Percentiles rank a stretch among this genome's conserved stretches.
These are phyloP conservation scores for Fusarium staphyleae DNA, from an alignment of 2,329 filamentous ascomycete genomes.

Conservation along the genomic window DNA sequence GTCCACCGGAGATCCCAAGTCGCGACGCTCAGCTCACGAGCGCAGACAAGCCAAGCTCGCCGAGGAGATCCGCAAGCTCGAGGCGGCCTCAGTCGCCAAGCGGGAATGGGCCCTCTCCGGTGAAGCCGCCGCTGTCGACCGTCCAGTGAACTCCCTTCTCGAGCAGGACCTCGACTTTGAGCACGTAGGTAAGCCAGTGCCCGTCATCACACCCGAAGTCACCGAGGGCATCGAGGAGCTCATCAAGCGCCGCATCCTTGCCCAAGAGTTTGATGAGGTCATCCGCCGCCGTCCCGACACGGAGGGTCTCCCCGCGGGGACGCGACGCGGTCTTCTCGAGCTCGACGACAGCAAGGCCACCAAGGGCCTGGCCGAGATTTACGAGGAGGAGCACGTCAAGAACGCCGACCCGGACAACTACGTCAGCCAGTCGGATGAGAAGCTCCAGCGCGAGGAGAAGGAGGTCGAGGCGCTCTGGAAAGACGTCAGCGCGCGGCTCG, in stretches of 20 bases:
- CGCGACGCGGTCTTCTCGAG: conserved; percentile 76
- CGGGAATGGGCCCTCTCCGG: conserved; percentile 90
- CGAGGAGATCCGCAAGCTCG: conserved; percentile 89
- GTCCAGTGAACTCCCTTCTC: conserved; percentile 89
- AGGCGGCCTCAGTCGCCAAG: conserved; percentile 87
- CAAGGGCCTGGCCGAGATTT: conserved; percentile 88
- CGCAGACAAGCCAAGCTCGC: conserved; percentile 83
- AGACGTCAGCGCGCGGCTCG: conserved; percentile 79
- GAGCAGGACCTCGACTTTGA: conserved; percentile 97
- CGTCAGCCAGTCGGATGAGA: conserved; percentile 82
- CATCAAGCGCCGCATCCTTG: conserved; percentile 91
- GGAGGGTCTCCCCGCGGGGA: conserved; percentile 64
- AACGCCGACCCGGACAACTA: conserved; percentile 78
- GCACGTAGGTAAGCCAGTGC: conserved; percentile 90
- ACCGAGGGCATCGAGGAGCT: conserved; percentile 91
- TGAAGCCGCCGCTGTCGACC: conserved; percentile 82
- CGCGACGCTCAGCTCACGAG: conserved; percentile 84
- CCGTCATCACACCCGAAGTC: conserved; percentile 89
- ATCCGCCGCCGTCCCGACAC: conserved; percentile 80
- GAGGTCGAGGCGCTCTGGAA: conserved; percentile 87
- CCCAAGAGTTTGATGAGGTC: conserved; percentile 91
- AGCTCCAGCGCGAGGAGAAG: conserved; percentile 79
- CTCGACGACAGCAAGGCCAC: conserved; percentile 88
- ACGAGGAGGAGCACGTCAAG: conserved; percentile 90
- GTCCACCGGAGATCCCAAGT: conserved; percentile 73